phyloP scores from a whole-genome alignment of 306 rosid genomes.

The Corylus americana region DNA sequence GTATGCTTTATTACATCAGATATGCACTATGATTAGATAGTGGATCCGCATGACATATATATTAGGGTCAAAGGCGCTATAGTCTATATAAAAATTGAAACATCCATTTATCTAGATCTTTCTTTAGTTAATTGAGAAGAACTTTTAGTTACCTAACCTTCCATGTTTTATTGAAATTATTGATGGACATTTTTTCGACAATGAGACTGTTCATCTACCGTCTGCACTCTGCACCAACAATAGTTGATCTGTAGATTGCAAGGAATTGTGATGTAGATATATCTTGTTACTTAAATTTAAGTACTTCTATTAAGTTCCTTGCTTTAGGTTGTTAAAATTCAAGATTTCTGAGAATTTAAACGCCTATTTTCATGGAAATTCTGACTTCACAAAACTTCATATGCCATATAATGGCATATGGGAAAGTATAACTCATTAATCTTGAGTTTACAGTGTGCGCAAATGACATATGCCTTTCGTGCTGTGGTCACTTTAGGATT shows the following conservation, averaged over 20 bases:
- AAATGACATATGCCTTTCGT: neutral
- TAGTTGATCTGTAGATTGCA: conserved; percentile 1
- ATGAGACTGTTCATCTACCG: neutral
- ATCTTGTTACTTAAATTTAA: conserved; percentile 8
- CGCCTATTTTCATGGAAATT: conserved; percentile 7
- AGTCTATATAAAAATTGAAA: neutral
- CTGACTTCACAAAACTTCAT: conserved; percentile 7
- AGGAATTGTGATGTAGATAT: neutral
- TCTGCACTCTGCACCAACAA: neutral
- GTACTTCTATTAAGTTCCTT: conserved; percentile 10
- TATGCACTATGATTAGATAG: conserved; percentile 5
- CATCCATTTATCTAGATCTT: neutral
- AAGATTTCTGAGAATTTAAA: conserved; percentile 13
- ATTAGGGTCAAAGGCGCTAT: neutral
- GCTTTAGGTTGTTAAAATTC: conserved; percentile 15
- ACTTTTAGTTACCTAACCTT: neutral
- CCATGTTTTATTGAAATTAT: neutral
- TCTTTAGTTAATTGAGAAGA: neutral
- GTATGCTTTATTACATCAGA: conserved; percentile 37
- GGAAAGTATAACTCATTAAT: conserved; percentile 14
- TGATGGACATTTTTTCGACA: neutral
- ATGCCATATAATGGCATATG: conserved; percentile 1
- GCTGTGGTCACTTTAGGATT: neutral
- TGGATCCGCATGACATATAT: conserved; percentile 8
- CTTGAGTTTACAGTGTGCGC: conserved; percentile 11